phyloP scores from a whole-genome alignment of 176 grass and related monocot genomes.

The Dendrocalamus sinicus region DNA sequence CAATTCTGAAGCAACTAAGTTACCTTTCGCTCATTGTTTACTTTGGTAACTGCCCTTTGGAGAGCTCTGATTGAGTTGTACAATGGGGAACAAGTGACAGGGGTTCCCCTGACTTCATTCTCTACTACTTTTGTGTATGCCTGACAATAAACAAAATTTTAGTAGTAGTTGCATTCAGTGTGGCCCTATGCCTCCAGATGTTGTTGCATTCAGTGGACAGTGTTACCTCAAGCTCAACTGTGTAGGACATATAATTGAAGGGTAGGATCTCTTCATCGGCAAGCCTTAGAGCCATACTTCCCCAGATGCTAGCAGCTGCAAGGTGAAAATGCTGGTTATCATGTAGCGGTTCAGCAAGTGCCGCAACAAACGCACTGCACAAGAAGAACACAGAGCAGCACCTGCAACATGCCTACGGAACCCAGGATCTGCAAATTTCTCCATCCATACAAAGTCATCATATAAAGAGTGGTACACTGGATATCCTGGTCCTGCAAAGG shows the following conservation, averaged over 20 bases:
- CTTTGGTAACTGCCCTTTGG: constrained; percentile 48
- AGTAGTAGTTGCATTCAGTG: background rate
- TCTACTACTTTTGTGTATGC: constrained; percentile 51
- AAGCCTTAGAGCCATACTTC: constrained; percentile 76
- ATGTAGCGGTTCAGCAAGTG: background rate
- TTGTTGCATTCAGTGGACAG: background rate
- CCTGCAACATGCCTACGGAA: constrained; percentile 85
- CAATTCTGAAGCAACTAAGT: background rate
- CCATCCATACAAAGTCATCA: constrained; percentile 87
- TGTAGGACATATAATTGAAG: constrained; percentile 73
- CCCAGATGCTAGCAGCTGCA: constrained; percentile 87
- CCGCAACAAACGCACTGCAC: background rate
- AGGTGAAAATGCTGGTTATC: background rate
- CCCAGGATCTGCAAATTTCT: constrained; percentile 82
- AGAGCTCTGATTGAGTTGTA: constrained; percentile 71
- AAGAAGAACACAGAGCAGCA: constrained; percentile 15
- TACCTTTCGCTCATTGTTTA: constrained; percentile 74
- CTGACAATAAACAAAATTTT: constrained; percentile 34
- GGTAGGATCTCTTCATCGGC: constrained; percentile 78
- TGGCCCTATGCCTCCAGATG: constrained; percentile 1
- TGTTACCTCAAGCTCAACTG: constrained; percentile 68
- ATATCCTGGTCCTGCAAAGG: constrained; percentile 53
- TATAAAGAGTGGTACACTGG: constrained; percentile 90
- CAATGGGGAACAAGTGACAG: constrained; percentile 68
- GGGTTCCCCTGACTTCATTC: constrained; percentile 44